A percentile compares a stretch with the other conserved stretches of the same genome.
Evolutionary conservation across 2,329 filamentous ascomycete genomes (phyloP).

Genomic region (Penicillium sp.): DNA sequence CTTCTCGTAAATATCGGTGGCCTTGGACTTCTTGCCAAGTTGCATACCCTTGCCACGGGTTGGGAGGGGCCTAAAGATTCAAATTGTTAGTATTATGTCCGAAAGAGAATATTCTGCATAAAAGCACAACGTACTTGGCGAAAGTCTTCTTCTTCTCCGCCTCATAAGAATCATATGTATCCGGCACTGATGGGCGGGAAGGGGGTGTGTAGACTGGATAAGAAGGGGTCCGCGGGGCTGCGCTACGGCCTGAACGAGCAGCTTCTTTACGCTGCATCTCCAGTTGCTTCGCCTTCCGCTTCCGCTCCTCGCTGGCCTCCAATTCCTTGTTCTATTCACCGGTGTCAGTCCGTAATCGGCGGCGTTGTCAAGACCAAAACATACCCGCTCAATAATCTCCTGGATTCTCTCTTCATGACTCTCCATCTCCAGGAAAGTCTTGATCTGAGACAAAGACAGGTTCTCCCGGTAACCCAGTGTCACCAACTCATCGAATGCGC

Average conservation of each 20-base stretch:
- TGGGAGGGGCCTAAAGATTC: conserved; percentile 51
- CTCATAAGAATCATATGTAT: conserved; percentile 91
- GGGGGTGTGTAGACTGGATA: conserved; percentile 90
- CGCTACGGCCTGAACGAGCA: conserved; percentile 69
- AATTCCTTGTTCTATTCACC: conserved; percentile 85
- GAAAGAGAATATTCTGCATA: not conserved
- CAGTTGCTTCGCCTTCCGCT: conserved; percentile 96
- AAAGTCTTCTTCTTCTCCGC: conserved; percentile 94
- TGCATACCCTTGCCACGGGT: conserved; percentile 98
- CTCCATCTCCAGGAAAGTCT: conserved; percentile 99
- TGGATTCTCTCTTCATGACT: conserved; percentile 98
- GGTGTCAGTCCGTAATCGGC: conserved; percentile 22
- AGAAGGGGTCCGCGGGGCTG: conserved; percentile 70
- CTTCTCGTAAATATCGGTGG: conserved; percentile 94
- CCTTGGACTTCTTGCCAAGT: conserved; percentile 97
- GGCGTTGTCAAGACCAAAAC: conserved; percentile 23
- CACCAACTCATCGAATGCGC: conserved; percentile 95
- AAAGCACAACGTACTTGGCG: conserved; percentile 62
- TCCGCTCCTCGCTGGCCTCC: conserved; percentile 96
- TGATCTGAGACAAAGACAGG: conserved; percentile 93
- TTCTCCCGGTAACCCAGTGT: conserved; percentile 96
- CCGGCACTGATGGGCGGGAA: conserved; percentile 68
- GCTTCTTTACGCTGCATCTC: conserved; percentile 99
- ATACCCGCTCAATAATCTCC: conserved; percentile 89
- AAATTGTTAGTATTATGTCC: conserved; percentile 25